Conservation (phyloP, 2,329 filamentous ascomycete species). For the Corniculantispora saksenae region DNA sequence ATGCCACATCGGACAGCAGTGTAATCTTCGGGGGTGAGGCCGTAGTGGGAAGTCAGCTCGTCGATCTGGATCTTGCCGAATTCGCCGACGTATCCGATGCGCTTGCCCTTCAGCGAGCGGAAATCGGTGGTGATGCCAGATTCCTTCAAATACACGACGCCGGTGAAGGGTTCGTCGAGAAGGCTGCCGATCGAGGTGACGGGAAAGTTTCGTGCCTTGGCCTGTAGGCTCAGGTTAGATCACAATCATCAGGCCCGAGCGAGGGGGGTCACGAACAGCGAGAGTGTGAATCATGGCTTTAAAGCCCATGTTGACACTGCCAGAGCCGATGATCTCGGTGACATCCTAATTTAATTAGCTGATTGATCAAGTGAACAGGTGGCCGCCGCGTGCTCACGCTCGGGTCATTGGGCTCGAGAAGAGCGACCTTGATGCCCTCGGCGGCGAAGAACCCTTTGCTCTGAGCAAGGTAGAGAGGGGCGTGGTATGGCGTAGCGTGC, state of each 20-base stretch:
- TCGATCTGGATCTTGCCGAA: constrained; percentile 85
- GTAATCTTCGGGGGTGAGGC: constrained; percentile 72
- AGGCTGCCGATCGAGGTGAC: constrained; percentile 72
- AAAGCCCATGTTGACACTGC: constrained; percentile 76
- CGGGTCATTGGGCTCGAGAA: constrained; percentile 78
- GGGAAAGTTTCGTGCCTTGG: constrained; percentile 74
- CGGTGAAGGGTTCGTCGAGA: constrained; percentile 78
- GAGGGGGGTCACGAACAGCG: constrained; percentile 47
- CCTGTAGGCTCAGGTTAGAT: constrained; percentile 41
- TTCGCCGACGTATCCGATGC: constrained; percentile 77
- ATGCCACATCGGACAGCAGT: constrained; percentile 77
- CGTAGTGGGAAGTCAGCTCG: constrained; percentile 76
- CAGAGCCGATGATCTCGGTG: constrained; percentile 76
- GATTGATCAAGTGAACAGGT: neutral
- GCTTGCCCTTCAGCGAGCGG: constrained; percentile 72
- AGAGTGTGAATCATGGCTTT: constrained; percentile 85
- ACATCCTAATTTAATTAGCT: constrained; percentile 58
- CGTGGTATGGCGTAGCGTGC: constrained; percentile 82
- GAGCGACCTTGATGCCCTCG: constrained; percentile 74
- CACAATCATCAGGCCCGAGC: neutral
- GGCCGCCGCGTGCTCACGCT: constrained; percentile 49
- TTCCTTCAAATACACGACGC: constrained; percentile 73
- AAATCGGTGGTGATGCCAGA: constrained; percentile 77
- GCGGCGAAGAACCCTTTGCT: constrained; percentile 74
- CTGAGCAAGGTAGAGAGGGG: constrained; percentile 75